Conservation (phyloP, 768 basidiomycete species). For the Cubamyces sp. region DNA sequence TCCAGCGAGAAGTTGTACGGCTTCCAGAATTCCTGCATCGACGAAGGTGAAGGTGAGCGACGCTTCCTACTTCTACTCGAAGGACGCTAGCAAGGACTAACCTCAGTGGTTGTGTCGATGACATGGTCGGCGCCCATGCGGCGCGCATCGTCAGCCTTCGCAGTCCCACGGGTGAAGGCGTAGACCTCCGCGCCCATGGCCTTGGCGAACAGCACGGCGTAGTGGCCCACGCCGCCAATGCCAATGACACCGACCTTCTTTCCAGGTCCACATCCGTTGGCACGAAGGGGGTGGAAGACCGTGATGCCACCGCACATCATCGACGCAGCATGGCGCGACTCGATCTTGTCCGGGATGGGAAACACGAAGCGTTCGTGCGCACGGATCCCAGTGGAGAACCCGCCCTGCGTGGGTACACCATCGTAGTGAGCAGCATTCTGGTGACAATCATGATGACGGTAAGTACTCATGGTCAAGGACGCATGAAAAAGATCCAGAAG, state of each 20-base stretch:
- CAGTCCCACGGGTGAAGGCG: slow-evolving; percentile 57
- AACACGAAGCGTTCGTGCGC: slow-evolving; percentile 60
- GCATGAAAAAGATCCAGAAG: background rate
- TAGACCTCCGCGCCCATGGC: slow-evolving; percentile 62
- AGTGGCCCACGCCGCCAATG: slow-evolving; percentile 60
- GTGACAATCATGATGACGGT: background rate
- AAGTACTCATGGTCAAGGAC: background rate
- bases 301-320: slow-evolving; percentile 70
- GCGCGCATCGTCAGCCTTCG: slow-evolving; percentile 58
- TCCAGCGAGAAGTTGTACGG: slow-evolving; percentile 46
- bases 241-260: slow-evolving; percentile 70
- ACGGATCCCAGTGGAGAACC: slow-evolving; percentile 54
- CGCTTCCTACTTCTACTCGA: too few species aligned
- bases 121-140: slow-evolving; percentile 60
- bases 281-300: slow-evolving; percentile 61
- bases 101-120: slow-evolving; percentile 45
- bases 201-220: slow-evolving; percentile 48
- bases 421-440: slow-evolving; percentile 44
- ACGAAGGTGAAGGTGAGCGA: background rate
- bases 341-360: slow-evolving; percentile 56
- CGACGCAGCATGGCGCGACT: slow-evolving; percentile 58
- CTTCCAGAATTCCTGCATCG: slow-evolving; percentile 41
- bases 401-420: slow-evolving; percentile 44
- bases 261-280: slow-evolving; percentile 59
- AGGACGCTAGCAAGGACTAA: background rate